Evolutionary conservation across 2,329 filamentous ascomycete genomes (phyloP), one percentile per base, ranked within the genome.

Genomic region (Stachybotrys elegans): DNA sequence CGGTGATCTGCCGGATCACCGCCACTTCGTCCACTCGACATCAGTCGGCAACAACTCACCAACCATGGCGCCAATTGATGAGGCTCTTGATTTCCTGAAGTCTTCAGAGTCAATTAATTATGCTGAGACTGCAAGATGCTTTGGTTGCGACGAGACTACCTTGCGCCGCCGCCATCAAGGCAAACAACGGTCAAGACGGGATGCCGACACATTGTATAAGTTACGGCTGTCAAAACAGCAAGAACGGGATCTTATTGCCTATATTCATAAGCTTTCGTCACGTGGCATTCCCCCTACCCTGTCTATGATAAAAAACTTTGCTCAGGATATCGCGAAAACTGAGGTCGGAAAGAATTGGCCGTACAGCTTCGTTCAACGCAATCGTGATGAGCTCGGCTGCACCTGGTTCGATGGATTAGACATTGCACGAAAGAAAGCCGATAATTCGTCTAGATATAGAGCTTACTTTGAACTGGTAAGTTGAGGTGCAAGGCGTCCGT

Each of bases 161-260:
- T 29, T 29, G 25, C 25, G 25, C 25, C 25, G 25, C 25, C 25
- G 25, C 25, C 25, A 29, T 29, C 25, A 29, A 29, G 25, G 25
- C 25, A 29, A 29, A 29, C 25, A 29, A 29, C 25, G 17, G 46
- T 55, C 27, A 52, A 58, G 25, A 43, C 56, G 7, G 13, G 38
- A 44, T 44, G 43, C 36, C 20, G 43, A 44, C 43, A 22, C 13
- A 34, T 32, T 40, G 27, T 44, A 44, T 44, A 40, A 44, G 29
- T 44, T 36, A 20, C 35, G 36, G 16, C 27, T 40, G 13, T 44
- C 43, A 40, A 46, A 46, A 46, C 44, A 46, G 42, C 14, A 46
- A 37, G 40, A 43, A 46, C 44, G 35, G 22, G 40, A 43, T 43
- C 44, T 43, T 46, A 31, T 46, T 46, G 41, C 44, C 29, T 43